These are phyloP conservation scores for Vicia sativa DNA, from an alignment of 306 rosid genomes.

Conservation along the genomic window DNA sequence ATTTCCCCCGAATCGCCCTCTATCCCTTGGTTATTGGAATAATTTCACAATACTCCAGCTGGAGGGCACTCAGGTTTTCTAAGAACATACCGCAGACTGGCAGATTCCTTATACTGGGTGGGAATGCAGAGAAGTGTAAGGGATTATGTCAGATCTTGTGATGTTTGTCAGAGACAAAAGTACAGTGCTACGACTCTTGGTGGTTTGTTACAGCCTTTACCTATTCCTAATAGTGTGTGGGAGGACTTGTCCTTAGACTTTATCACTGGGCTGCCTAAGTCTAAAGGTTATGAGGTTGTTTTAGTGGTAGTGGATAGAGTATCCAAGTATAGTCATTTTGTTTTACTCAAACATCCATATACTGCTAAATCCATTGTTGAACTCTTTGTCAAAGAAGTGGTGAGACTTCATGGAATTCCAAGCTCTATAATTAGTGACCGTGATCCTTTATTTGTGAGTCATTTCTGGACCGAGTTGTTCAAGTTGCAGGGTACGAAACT, in stretches of 20 bases:
- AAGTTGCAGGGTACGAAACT: background rate
- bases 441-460: no score
- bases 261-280: background rate
- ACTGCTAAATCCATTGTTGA: background rate
- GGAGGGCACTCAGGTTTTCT: background rate
- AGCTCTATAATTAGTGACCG: background rate
- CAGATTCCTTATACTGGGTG: background rate
- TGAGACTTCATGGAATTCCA: background rate
- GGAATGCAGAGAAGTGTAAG: background rate
- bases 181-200: background rate
- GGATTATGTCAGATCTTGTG: background rate
- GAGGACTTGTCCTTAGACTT: background rate
- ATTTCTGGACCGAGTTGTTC: background rate
- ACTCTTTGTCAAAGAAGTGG: background rate
- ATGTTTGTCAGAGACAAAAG: background rate
- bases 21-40: background rate
- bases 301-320: background rate
- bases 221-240: background rate
- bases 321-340: background rate
- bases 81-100: background rate
- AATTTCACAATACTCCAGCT: background rate
- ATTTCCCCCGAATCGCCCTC: background rate
- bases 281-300: background rate
- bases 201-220: background rate
- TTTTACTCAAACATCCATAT: background rate